Evolutionary conservation across 371 early-diverging fungal genomes (phyloP).

Genomic region (Actinomortierella ambigua): DNA sequence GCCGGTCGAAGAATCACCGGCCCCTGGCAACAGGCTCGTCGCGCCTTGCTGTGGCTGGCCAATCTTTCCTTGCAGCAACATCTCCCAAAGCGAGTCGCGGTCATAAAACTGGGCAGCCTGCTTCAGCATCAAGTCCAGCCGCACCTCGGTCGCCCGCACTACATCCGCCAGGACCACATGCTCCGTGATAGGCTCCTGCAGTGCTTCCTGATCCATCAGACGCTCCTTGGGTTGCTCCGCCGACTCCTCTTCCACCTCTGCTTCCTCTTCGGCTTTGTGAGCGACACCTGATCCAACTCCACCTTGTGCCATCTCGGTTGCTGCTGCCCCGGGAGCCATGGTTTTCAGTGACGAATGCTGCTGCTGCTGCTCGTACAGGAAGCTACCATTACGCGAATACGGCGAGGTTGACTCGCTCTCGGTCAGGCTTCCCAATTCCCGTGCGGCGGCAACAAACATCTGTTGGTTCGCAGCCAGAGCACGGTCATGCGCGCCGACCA

Average conservation of each 20-base stretch:
- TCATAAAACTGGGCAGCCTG: conserved; percentile 49
- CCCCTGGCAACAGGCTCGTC: no score
- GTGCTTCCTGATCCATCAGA: conserved; percentile 35
- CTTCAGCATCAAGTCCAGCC: conserved; percentile 39
- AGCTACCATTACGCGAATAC: no score
- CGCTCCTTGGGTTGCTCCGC: conserved; percentile 17
- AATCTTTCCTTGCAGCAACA: conserved; percentile 44
- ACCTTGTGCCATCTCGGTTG: no score
- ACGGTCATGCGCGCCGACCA: conserved; percentile 31
- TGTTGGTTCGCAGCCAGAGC: conserved; percentile 24
- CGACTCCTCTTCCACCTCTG: no score
- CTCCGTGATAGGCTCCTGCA: conserved; percentile 42
- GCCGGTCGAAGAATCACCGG: no score
- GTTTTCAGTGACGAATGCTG: no score
- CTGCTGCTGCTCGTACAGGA: no score
- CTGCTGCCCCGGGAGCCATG: no score
- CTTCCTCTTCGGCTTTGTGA: conserved; percentile 1
- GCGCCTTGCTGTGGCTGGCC: conserved; percentile 17
- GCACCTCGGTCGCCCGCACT: conserved; percentile 43
- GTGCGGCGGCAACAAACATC: no score
- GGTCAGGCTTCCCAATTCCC: no score
- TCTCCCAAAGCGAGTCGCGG: conserved; percentile 50
- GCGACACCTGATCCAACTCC: background rate
- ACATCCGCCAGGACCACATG: conserved; percentile 39
- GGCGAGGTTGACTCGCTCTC: no score